Evolutionary conservation across 2,329 filamentous ascomycete species (phyloP).

Genomic region (Hawksworthiomyces lignivorus): DNA sequence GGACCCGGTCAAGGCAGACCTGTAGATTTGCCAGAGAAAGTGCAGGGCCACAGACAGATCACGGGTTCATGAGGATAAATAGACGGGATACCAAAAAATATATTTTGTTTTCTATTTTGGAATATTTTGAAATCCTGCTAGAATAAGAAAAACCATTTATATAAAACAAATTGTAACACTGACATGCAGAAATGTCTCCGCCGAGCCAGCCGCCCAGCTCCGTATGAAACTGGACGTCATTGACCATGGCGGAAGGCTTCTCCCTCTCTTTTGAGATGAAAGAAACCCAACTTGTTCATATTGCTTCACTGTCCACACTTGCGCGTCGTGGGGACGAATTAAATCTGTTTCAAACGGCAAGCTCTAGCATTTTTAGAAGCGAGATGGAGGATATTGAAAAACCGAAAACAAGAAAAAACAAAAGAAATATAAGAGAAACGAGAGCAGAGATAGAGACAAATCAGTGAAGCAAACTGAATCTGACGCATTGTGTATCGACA

Average conservation of each 20-base stretch:
- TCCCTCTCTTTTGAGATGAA: conserved; percentile 7
- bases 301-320: conserved; percentile 67
- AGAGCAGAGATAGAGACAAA: not conserved
- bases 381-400: too few species aligned
- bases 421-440: not conserved
- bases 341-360: conserved; percentile 43
- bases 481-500: too few species aligned
- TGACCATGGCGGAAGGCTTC: conserved; percentile 20
- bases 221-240: conserved; percentile 10
- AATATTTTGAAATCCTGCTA: too few species aligned
- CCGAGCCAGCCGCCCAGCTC: conserved; percentile 15
- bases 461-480: too few species aligned
- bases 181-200: conserved; percentile 30
- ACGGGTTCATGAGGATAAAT: too few species aligned
- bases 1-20: conserved; percentile 13
- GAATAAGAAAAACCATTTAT: too few species aligned
- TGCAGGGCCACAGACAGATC: too few species aligned
- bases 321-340: conserved; percentile 41
- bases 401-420: not conserved
- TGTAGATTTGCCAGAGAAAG: too few species aligned
- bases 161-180: too few species aligned
- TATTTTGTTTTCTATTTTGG: too few species aligned
- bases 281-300: conserved; percentile 28
- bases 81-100: too few species aligned
- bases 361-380: conserved; percentile 62